These are phyloP conservation scores for Calonectria hongkongensis DNA, from an alignment of 2,329 filamentous ascomycete species.

Conservation along the genomic window DNA sequence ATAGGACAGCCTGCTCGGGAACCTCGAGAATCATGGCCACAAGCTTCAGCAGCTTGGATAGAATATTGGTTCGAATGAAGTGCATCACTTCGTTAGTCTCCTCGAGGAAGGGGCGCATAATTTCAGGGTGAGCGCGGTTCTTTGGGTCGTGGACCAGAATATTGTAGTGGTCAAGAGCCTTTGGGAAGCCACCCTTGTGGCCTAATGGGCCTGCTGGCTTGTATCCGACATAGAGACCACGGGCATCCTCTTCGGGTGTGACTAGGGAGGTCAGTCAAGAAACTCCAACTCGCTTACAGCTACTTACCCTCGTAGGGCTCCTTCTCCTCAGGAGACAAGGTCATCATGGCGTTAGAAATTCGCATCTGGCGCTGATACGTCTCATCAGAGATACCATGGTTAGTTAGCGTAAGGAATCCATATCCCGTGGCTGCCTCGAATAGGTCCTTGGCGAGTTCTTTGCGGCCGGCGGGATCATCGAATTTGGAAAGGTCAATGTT, in stretches of 20 bases:
- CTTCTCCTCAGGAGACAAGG: slow-evolving; percentile 53
- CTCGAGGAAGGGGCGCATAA: slow-evolving; percentile 48
- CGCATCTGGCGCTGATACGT: slow-evolving; percentile 53
- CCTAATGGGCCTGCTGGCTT: slow-evolving; percentile 51
- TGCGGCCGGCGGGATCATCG: slow-evolving; percentile 50
- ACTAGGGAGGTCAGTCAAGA: slow-evolving; percentile 35
- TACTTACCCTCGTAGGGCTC: slow-evolving; percentile 53
- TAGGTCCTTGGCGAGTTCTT: slow-evolving; percentile 55
- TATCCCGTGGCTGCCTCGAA: slow-evolving; percentile 55
- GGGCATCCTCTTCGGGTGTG: slow-evolving; percentile 55
- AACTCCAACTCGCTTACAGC: not conserved
- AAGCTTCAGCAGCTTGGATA: slow-evolving; percentile 60
- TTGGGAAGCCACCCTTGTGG: slow-evolving; percentile 44
- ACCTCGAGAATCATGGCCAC: slow-evolving; percentile 63
- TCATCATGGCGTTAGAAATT: slow-evolving; percentile 55
- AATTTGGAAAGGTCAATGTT: slow-evolving; percentile 55
- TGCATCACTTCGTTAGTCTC: slow-evolving; percentile 55
- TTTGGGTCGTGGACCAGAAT: slow-evolving; percentile 50
- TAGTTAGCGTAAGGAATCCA: slow-evolving; percentile 53
- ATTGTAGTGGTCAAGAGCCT: slow-evolving; percentile 45
- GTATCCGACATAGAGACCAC: slow-evolving; percentile 56
- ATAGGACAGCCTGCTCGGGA: slow-evolving; percentile 60
- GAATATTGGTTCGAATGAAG: slow-evolving; percentile 54
- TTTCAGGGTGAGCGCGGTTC: slow-evolving; percentile 48
- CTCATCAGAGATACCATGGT: slow-evolving; percentile 55